Percentiles rank a stretch among this genome's conserved stretches.
phyloP scores from a whole-genome alignment of 768 basidiomycete genomes.

The Pisolithus microcarpus region DNA sequence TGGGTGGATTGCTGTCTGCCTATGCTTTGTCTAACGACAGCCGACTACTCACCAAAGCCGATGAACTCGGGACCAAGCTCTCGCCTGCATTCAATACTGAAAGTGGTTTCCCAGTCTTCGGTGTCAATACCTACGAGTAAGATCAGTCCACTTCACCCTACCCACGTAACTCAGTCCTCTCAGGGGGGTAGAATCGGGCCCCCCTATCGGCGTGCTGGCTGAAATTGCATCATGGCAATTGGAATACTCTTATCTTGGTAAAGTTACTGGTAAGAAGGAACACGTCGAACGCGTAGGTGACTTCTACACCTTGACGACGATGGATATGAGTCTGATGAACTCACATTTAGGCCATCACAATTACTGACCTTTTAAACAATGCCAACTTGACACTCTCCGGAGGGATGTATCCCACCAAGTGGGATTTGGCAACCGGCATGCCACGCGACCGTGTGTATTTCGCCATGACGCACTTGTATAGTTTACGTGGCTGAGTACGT shows the following conservation, averaged over 20 bases:
- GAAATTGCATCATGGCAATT: conserved; percentile 80
- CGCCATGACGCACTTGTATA: neutral
- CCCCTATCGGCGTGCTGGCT: conserved; percentile 46
- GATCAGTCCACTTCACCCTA: conserved; percentile 8
- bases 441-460: conserved; percentile 40
- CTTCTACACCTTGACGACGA: neutral
- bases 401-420: conserved; percentile 59
- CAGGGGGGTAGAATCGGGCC: conserved; percentile 14
- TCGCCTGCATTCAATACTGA: conserved; percentile 65
- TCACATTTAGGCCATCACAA: conserved; percentile 35
- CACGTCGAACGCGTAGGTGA: conserved; percentile 49
- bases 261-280: conserved; percentile 62
- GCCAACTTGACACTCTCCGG: conserved; percentile 40
- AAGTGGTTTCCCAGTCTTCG: conserved; percentile 63
- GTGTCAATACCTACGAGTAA: conserved; percentile 60
- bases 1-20: conserved; percentile 82
- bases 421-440: conserved; percentile 43
- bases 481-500: neutral
- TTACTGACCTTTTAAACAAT: conserved; percentile 42
- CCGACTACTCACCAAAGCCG: conserved; percentile 59
- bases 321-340: neutral
- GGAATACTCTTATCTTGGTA: conserved; percentile 80
- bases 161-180: neutral
- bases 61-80: conserved; percentile 69
- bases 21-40: conserved; percentile 66